Base-by-base conservation (phyloP, 305 asterid species). In the Rubia peregrina region DNA sequence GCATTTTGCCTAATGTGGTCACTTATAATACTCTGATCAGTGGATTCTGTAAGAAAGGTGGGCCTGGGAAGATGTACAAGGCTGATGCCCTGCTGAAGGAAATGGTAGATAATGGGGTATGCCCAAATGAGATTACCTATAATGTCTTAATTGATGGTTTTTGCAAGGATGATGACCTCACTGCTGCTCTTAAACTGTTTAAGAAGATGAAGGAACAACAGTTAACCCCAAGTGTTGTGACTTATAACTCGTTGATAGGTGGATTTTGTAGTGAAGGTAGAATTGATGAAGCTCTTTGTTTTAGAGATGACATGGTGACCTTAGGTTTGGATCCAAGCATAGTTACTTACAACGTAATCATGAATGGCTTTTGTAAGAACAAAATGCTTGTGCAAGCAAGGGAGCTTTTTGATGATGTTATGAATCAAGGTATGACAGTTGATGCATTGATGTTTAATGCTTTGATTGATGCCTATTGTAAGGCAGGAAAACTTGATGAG, bases 41-140 rank as follows among this genome's bases (percentile, higher is more conserved):
- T 71, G 98, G 97, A 60, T 77, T 79, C 44, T 89, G 97, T 78
- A 89, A 89, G 85, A 84, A 78, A 74, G 93, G 92, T 53, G 95
- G 94, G 73, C 72, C 73, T 0, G 92, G 88, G 21, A 88, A 89
- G 74, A 83, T 93, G 92, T 83, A 80, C 70, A 87, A 85, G 81
- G 94, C 89, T 3, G 90, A 90, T 53, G 71, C 73, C 1, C 53
- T 93, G 73, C 76, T 90, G 69, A 86, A 87, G 83, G 94, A 88
- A 85, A 89, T 93, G 97, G 80, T 80, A 77, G 87, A 80, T 71
- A 87, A 69, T 57, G 86, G 82, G 65, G 70, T 89, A 41, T 61
- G 19, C 30, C 91, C 94, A 0, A 88, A 80, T 70, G 84, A 79
- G 44, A 73, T 89, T 72, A 89, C 98, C 6, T 90, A 86, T 74